Evolutionary conservation across 352 stramenopile genomes (phyloP).

Genomic region (Phytopythium cucurbitacearum): DNA sequence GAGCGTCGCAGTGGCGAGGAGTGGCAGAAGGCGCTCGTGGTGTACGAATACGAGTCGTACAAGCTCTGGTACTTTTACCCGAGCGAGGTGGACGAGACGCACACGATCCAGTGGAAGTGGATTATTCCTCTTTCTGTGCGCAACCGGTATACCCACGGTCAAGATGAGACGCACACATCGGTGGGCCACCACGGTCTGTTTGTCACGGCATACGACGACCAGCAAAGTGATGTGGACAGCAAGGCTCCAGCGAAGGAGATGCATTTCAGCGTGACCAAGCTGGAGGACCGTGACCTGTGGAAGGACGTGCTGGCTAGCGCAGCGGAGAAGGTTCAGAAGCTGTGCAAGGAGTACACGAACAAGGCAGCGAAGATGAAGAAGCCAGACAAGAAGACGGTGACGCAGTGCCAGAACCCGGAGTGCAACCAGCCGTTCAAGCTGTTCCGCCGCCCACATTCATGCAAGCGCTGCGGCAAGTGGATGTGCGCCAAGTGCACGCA

Average conservation of each 20-base stretch:
- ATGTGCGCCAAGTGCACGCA: constrained; percentile 83
- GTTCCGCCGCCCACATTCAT: constrained; percentile 76
- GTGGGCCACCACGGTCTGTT: constrained; percentile 82
- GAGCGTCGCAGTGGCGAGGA: constrained; percentile 47
- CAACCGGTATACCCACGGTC: constrained; percentile 75
- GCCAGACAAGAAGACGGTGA: constrained; percentile 78
- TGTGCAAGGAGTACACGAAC: constrained; percentile 61
- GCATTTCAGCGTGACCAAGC: constrained; percentile 83
- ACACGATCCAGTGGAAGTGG: constrained; percentile 87
- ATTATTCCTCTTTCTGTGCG: constrained; percentile 74
- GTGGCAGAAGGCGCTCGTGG: constrained; percentile 83
- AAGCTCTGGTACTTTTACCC: constrained; percentile 90
- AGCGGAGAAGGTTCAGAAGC: constrained; percentile 54
- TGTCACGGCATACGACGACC: constrained; percentile 76
- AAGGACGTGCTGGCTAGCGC: constrained; percentile 64
- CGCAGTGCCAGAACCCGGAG: constrained; percentile 63
- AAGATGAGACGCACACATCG: constrained; percentile 80
- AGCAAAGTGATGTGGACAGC: constrained; percentile 43
- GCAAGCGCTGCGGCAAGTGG: constrained; percentile 82
- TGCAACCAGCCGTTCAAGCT: constrained; percentile 80
- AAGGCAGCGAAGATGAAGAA: constrained; percentile 75
- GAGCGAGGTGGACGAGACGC: constrained; percentile 74
- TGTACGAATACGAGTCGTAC: constrained; percentile 85
- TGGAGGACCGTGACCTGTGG: constrained; percentile 81
- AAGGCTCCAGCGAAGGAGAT: constrained; percentile 61